phyloP scores from a whole-genome alignment of 164 flowering plant genomes.

The Saururus chinensis region DNA sequence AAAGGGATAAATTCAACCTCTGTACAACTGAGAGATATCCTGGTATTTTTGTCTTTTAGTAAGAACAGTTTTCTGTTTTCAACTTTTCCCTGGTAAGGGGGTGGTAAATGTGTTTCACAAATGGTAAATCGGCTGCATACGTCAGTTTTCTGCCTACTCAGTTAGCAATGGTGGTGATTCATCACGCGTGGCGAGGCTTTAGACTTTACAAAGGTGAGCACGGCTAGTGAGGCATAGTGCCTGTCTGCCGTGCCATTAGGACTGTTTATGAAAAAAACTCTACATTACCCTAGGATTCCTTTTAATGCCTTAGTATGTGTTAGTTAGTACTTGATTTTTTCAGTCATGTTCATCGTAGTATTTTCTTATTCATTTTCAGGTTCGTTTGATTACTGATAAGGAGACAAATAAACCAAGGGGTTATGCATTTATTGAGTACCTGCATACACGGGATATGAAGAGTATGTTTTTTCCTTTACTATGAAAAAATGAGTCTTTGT shows the following conservation, averaged over 20 bases:
- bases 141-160: slow-evolving; percentile 55
- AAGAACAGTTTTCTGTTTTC: slow-evolving; percentile 16
- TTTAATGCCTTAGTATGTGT: not conserved
- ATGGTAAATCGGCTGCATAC: slow-evolving; percentile 54
- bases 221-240: slow-evolving; percentile 96
- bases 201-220: slow-evolving; percentile 90
- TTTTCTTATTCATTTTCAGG: slow-evolving; percentile 33
- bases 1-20: slow-evolving; percentile 51
- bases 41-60: slow-evolving; percentile 42
- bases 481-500: not conserved
- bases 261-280: slow-evolving; percentile 11
- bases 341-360: not conserved
- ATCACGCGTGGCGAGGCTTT: slow-evolving; percentile 58
- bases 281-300: not conserved
- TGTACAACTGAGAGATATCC: slow-evolving; percentile 57
- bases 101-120: slow-evolving; percentile 35
- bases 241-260: slow-evolving; percentile 96
- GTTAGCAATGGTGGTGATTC: slow-evolving; percentile 84
- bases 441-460: slow-evolving; percentile 98
- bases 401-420: slow-evolving; percentile 79
- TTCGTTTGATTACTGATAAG: slow-evolving; percentile 66
- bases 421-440: slow-evolving; percentile 89
- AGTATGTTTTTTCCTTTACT: slow-evolving; percentile 28
- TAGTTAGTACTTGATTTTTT: slow-evolving; percentile 1
- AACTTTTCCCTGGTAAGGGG: slow-evolving; percentile 47